Evolutionary conservation across 371 early-diverging fungal genomes (phyloP).

Genomic region (Syncephalastrum contaminatum): DNA sequence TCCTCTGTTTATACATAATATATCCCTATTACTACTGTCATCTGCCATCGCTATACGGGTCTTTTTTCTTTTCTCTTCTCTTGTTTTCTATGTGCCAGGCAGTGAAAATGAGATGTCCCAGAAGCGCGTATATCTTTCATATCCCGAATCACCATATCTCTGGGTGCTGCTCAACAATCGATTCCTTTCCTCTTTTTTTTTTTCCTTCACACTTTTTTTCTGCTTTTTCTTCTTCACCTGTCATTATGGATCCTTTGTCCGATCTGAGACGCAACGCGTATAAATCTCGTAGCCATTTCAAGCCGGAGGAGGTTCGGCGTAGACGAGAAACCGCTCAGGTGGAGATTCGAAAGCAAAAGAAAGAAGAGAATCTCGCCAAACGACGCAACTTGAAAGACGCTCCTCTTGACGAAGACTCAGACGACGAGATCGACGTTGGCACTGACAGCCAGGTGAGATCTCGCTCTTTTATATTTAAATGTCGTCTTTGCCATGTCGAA

Average conservation of each 20-base stretch:
- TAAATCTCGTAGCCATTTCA: constrained; percentile 86
- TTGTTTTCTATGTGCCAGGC: too few species aligned
- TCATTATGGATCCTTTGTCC: constrained; percentile 50
- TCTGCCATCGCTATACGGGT: too few species aligned
- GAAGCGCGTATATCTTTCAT: too few species aligned
- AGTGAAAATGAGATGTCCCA: too few species aligned
- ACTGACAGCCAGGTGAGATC: constrained; percentile 51
- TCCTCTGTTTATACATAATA: too few species aligned
- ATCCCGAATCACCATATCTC: too few species aligned
- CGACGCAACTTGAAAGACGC: constrained; percentile 77
- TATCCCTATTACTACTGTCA: too few species aligned
- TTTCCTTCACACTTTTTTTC: too few species aligned
- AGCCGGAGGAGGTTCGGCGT: constrained; percentile 90
- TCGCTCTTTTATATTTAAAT: too few species aligned
- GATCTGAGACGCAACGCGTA: constrained; percentile 71
- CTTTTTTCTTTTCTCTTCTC: too few species aligned
- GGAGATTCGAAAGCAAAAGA: constrained; percentile 93
- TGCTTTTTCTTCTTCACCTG: not conserved
- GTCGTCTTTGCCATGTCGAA: not conserved
- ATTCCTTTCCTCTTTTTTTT: not conserved
- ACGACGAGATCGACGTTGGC: constrained; percentile 70
- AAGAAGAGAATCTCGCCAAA: constrained; percentile 92
- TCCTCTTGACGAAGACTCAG: constrained; percentile 69
- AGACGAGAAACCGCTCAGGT: constrained; percentile 92
- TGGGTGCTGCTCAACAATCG: too few species aligned